phyloP scores from a whole-genome alignment of 2,329 filamentous ascomycete species.

The Aspergillus piperis region DNA sequence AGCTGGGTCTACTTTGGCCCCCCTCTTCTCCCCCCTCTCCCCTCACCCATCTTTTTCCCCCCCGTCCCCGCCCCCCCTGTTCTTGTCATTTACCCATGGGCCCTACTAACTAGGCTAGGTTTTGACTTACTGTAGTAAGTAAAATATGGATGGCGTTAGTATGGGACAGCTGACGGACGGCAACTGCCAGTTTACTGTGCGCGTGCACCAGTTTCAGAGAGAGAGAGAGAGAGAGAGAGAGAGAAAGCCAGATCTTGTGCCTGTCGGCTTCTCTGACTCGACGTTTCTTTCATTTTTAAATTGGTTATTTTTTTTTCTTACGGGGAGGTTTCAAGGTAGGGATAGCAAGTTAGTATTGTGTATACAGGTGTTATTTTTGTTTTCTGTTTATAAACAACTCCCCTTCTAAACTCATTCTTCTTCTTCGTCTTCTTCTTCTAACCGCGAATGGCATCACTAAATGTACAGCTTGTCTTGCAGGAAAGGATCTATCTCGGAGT shows the following conservation, averaged over 20 bases:
- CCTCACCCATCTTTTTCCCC: neutral
- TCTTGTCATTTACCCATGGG: slow-evolving; percentile 15
- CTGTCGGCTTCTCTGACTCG: neutral
- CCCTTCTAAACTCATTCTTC: neutral
- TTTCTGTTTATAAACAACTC: neutral
- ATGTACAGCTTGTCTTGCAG: slow-evolving; percentile 15
- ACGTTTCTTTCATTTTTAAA: neutral
- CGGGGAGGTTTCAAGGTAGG: too few species aligned
- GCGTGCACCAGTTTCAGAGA: slow-evolving; percentile 2
- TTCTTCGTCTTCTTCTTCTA: neutral
- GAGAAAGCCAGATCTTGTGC: neutral
- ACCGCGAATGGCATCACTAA: neutral
- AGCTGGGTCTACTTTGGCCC: neutral
- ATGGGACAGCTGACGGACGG: slow-evolving; percentile 22
- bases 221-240: too few species aligned
- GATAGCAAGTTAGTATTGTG: too few species aligned
- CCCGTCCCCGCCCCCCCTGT: slow-evolving; percentile 13
- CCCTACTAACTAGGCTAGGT: too few species aligned
- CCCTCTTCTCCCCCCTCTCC: slow-evolving; percentile 12
- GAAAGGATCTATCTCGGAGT: slow-evolving; percentile 16
- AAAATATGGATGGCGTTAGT: slow-evolving; percentile 17
- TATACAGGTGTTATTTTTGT: too few species aligned
- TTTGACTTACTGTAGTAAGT: too few species aligned
- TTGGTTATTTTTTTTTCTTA: neutral
- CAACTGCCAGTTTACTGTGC: neutral